Conservation (phyloP, 2,329 filamentous ascomycete genomes). For the Hypoxylon rubiginosum region DNA sequence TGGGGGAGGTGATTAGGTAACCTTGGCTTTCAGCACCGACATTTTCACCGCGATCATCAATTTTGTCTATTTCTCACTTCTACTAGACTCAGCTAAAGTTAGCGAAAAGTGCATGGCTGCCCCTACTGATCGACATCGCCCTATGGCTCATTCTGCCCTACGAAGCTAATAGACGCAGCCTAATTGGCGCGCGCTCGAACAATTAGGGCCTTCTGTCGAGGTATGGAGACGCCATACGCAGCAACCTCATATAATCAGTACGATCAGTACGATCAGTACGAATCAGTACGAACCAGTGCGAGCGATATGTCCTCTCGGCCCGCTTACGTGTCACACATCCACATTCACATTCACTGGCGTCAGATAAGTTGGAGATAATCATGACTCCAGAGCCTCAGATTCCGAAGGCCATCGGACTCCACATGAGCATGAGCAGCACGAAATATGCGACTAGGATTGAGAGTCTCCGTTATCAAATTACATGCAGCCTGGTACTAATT, state of each 20-base stretch:
- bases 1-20: not conserved
- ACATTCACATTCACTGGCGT: not conserved
- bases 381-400: slow-evolving; percentile 31
- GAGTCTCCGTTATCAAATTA: slow-evolving; percentile 18
- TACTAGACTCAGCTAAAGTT: not conserved
- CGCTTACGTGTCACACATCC: slow-evolving; percentile 9
- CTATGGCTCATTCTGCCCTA: slow-evolving; percentile 26
- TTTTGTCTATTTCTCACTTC: no score
- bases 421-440: not conserved
- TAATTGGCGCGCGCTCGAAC: not conserved
- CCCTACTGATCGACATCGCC: slow-evolving; percentile 22
- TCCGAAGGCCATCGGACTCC: slow-evolving; percentile 4
- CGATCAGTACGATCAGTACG: no score
- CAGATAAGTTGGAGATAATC: slow-evolving; percentile 14
- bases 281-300: no score
- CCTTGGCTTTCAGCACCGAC: not conserved
- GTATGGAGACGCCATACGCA: not conserved
- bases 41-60: no score
- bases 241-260: not conserved
- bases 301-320: not conserved
- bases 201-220: not conserved
- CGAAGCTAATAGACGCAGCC: not conserved
- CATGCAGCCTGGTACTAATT: slow-evolving; percentile 2
- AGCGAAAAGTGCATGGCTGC: slow-evolving; percentile 12
- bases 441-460: slow-evolving; percentile 17